Evolutionary conservation across 176 grass and related monocot species (phyloP).

Genomic region (Eragrostis nindensis): DNA sequence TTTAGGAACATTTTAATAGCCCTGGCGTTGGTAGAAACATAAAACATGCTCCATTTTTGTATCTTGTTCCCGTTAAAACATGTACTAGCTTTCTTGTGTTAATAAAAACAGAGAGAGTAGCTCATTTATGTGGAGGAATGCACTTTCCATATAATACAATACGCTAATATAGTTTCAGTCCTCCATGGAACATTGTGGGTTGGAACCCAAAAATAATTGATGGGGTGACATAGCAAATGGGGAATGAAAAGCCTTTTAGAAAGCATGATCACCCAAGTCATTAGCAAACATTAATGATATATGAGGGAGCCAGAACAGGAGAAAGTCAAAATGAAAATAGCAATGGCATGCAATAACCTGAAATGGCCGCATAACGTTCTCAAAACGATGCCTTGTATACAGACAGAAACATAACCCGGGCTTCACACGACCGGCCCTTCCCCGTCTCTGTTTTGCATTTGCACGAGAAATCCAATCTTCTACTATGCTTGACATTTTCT

Average conservation of each 20-base stretch:
- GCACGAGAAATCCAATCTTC: constrained; percentile 99
- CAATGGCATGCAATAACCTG: constrained; percentile 62
- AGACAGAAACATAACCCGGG: constrained; percentile 91
- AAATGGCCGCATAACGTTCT: constrained; percentile 86
- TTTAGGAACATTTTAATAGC: constrained; percentile 25
- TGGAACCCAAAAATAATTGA: constrained; percentile 16
- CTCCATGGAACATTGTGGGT: constrained; percentile 4
- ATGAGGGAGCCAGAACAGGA: background rate
- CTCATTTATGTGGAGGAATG: constrained; percentile 1
- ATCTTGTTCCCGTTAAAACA: background rate
- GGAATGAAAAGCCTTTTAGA: constrained; percentile 3
- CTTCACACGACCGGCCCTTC: constrained; percentile 92
- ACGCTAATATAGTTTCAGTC: constrained; percentile 1
- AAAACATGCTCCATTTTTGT: background rate
- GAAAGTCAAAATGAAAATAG: background rate
- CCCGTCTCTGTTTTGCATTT: constrained; percentile 93
- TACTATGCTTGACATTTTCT: constrained; percentile 99
- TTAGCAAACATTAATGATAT: background rate
- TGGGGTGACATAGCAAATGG: constrained; percentile 13
- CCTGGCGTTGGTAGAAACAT: background rate
- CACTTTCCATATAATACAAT: constrained; percentile 14
- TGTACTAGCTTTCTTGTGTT: background rate
- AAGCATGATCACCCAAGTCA: constrained; percentile 6
- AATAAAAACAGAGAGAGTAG: background rate
- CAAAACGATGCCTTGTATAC: constrained; percentile 84